A percentile compares a stretch with the other conserved stretches of the same genome.
Conservation (phyloP, 768 basidiomycete genomes). For the Fibroporia radiculosa region DNA sequence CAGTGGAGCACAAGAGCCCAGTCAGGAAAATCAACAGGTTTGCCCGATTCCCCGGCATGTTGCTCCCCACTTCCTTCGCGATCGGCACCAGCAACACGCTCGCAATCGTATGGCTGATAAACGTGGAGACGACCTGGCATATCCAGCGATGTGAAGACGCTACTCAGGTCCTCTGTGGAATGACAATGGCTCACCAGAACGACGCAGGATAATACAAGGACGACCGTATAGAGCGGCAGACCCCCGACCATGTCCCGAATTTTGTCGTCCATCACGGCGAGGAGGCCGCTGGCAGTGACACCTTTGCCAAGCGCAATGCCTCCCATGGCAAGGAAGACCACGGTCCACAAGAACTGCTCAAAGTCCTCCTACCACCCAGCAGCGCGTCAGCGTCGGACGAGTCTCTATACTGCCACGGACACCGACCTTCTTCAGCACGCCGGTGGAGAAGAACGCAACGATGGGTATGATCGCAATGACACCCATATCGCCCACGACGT, state of each 20-base stretch:
- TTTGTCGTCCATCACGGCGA: constrained; percentile 64
- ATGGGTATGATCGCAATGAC: constrained; percentile 92
- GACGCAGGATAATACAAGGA: constrained; percentile 42
- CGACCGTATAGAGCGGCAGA: constrained; percentile 59
- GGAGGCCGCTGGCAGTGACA: constrained; percentile 81
- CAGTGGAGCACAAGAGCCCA: constrained; percentile 85
- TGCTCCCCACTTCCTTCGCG: constrained; percentile 82
- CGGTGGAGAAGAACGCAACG: constrained; percentile 89
- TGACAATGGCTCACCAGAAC: constrained; percentile 26
- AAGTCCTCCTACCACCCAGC: constrained; percentile 71
- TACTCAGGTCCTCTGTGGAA: not conserved
- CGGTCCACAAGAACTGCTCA: constrained; percentile 90
- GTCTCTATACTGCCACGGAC: not conserved
- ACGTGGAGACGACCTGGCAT: constrained; percentile 76
- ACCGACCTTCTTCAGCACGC: constrained; percentile 84
- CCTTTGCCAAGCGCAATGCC: constrained; percentile 95
- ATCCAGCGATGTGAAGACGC: not conserved
- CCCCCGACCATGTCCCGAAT: constrained; percentile 57
- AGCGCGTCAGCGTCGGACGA: not conserved
- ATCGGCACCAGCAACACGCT: constrained; percentile 96
- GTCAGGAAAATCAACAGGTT: constrained; percentile 92
- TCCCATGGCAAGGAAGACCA: constrained; percentile 96
- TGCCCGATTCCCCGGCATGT: constrained; percentile 56
- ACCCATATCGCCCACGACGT: constrained; percentile 89
- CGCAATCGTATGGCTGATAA: constrained; percentile 97